Conservation (phyloP, 2,329 filamentous ascomycete species). For the Fusarium palustre region DNA sequence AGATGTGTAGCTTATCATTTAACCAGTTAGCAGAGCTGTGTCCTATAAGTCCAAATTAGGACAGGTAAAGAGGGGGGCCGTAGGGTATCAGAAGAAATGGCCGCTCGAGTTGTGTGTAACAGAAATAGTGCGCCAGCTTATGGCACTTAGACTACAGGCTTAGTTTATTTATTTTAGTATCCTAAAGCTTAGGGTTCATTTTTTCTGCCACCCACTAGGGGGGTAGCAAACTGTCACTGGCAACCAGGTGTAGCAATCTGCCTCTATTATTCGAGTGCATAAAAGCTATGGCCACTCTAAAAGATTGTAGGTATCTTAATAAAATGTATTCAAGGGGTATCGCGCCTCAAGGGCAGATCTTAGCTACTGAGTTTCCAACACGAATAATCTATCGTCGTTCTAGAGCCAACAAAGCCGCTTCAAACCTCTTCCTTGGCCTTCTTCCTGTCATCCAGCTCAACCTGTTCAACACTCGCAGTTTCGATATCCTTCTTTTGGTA, state of each 20-base stretch:
- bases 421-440: constrained; percentile 27
- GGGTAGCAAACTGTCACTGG: too few species aligned
- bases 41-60: too few species aligned
- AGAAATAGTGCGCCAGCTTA: too few species aligned
- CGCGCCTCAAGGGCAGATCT: background rate
- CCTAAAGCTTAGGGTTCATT: too few species aligned
- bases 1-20: background rate
- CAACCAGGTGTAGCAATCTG: too few species aligned
- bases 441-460: constrained; percentile 39
- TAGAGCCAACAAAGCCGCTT: rapidly evolving
- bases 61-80: too few species aligned
- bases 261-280: too few species aligned
- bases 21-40: background rate
- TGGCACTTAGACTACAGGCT: too few species aligned
- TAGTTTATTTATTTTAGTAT: too few species aligned
- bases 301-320: background rate
- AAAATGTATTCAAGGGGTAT: constrained; percentile 17
- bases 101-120: too few species aligned
- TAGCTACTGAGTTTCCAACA: background rate
- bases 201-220: too few species aligned
- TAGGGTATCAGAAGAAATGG: too few species aligned
- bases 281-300: background rate
- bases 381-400: background rate
- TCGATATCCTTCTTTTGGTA: constrained; percentile 47
- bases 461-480: constrained; percentile 43